Evolutionary conservation across 2,329 filamentous ascomycete species (phyloP).

Genomic region (Neopestalotiopsis rosae): DNA sequence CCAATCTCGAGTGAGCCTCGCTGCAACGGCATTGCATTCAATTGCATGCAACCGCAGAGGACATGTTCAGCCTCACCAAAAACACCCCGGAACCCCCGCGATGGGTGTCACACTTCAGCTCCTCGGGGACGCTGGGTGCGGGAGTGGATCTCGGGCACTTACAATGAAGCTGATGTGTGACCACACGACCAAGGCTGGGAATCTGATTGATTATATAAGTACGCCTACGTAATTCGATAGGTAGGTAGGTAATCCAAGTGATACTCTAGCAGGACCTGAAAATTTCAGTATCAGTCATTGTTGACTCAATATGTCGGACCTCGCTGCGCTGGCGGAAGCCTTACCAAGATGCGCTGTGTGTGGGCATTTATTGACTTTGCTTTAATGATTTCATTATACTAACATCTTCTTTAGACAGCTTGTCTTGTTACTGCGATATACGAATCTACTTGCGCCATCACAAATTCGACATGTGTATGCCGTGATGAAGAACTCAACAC

Average conservation of each 20-base stretch:
- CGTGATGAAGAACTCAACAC: slow-evolving; percentile 18
- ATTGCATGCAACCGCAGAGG: background rate
- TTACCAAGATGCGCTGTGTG: slow-evolving; percentile 16
- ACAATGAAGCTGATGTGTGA: background rate
- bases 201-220: background rate
- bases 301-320: slow-evolving; percentile 12
- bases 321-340: slow-evolving; percentile 11
- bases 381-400: background rate
- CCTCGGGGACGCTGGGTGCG: background rate
- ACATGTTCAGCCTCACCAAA: background rate
- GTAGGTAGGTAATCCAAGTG: background rate
- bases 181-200: background rate
- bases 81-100: background rate
- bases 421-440: slow-evolving; percentile 19
- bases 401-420: slow-evolving; percentile 17
- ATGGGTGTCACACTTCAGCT: background rate
- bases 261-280: background rate
- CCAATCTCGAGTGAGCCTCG: background rate
- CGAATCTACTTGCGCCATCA: slow-evolving; percentile 19
- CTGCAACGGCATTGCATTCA: background rate
- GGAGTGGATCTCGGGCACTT: background rate
- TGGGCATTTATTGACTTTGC: background rate
- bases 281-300: background rate
- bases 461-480: slow-evolving; percentile 21
- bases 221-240: background rate